These are phyloP conservation scores for Phytophthora palmivora DNA, from an alignment of 352 stramenopile genomes.

Conservation along the genomic window DNA sequence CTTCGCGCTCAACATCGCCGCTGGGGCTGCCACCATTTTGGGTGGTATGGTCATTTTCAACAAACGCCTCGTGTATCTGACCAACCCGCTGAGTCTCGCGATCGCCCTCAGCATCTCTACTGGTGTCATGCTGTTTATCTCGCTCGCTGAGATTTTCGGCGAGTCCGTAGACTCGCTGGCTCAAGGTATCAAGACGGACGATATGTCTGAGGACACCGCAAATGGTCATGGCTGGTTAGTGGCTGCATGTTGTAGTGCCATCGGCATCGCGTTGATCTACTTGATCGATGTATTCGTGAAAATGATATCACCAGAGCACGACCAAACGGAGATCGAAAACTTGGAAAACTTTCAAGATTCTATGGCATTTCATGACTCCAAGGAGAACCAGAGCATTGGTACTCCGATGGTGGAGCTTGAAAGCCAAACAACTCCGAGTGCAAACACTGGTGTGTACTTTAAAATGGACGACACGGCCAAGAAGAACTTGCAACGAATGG, in stretches of 20 bases:
- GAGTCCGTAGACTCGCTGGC: conserved; percentile 32
- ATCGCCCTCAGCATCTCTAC: conserved; percentile 55
- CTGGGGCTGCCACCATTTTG: conserved; percentile 47
- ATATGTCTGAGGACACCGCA: conserved; percentile 38
- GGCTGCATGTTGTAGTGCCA: not conserved
- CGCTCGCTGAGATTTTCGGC: conserved; percentile 68
- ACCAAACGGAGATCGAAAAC: conserved; percentile 11
- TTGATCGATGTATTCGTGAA: conserved; percentile 11
- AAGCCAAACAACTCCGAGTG: conserved; percentile 33
- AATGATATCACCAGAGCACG: conserved; percentile 10
- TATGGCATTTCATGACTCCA: conserved; percentile 27
- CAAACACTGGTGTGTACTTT: conserved; percentile 24
- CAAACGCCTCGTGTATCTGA: conserved; percentile 49
- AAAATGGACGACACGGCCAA: conserved; percentile 48
- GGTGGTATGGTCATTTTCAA: conserved; percentile 60
- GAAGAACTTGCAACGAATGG: conserved; percentile 78
- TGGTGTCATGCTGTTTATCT: conserved; percentile 80
- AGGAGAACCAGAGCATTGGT: conserved; percentile 10
- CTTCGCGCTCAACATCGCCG: conserved; percentile 13
- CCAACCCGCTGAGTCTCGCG: conserved; percentile 52
- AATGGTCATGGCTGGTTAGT: conserved; percentile 43
- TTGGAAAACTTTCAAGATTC: conserved; percentile 34
- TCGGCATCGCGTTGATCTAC: conserved; percentile 11
- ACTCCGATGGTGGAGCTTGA: conserved; percentile 27
- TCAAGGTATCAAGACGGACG: conserved; percentile 39